These are phyloP conservation scores for Diaporthe citriasiana DNA, from an alignment of 2,329 filamentous ascomycete species.

Conservation along the genomic window DNA sequence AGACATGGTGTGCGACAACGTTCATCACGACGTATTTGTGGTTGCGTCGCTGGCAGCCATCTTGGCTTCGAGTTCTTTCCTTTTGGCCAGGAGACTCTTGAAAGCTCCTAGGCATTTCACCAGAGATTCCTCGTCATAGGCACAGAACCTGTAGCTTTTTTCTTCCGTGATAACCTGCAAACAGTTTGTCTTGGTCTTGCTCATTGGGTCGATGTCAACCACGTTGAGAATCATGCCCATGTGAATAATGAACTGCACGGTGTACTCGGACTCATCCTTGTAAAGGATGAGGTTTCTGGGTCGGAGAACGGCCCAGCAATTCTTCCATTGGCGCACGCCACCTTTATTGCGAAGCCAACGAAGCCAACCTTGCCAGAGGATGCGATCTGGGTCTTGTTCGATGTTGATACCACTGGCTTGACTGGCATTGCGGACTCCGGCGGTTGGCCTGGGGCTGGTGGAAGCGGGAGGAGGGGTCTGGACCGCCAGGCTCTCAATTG, in stretches of 20 bases:
- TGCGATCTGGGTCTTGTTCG: constrained; percentile 82
- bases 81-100: constrained; percentile 85
- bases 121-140: constrained; percentile 84
- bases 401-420: constrained; percentile 71
- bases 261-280: constrained; percentile 93
- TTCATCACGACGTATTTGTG: constrained; percentile 32
- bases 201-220: constrained; percentile 91
- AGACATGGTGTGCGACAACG: neutral
- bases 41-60: constrained; percentile 52
- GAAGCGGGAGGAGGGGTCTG: constrained; percentile 54
- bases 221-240: constrained; percentile 87
- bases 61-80: constrained; percentile 73
- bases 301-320: constrained; percentile 91
- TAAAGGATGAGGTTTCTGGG: constrained; percentile 89
- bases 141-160: constrained; percentile 83
- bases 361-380: constrained; percentile 95
- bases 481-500: constrained; percentile 64
- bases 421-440: constrained; percentile 68
- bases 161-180: constrained; percentile 96
- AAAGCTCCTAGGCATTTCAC: constrained; percentile 90
- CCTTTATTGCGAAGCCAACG: constrained; percentile 86
- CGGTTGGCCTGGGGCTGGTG: constrained; percentile 50
- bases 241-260: constrained; percentile 84
- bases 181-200: constrained; percentile 86
- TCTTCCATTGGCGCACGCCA: constrained; percentile 93